Percentiles rank a stretch among this genome's conserved stretches.
These are phyloP conservation scores for Talaromyces nanjingensis DNA, from an alignment of 495 filamentous ascomycete species.

Conservation along the genomic window DNA sequence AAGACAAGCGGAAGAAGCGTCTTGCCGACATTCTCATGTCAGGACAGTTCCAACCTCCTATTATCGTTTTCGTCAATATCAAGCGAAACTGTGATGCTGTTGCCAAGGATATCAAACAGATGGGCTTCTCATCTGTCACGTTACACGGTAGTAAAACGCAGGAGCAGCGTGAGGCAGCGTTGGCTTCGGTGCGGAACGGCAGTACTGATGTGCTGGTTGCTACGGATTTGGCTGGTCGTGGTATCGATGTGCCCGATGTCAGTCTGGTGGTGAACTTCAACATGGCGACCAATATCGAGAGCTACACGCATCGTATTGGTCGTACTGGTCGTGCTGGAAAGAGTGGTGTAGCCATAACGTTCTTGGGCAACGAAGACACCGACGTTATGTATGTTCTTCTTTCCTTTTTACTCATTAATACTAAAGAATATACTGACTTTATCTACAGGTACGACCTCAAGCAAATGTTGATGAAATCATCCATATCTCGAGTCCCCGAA, in stretches of 20 bases:
- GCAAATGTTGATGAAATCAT: conserved; percentile 91
- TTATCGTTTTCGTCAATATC: conserved; percentile 99
- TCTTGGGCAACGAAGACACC: conserved; percentile 85
- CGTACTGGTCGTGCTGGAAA: conserved; percentile 97
- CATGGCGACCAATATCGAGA: conserved; percentile 91
- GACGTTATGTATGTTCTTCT: conserved; percentile 72
- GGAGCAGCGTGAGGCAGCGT: conserved; percentile 91
- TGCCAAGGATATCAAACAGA: conserved; percentile 88
- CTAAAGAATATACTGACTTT: conserved; percentile 15
- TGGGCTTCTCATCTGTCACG: conserved; percentile 87
- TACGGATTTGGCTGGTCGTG: conserved; percentile 91
- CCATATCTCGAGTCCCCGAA: conserved; percentile 84
- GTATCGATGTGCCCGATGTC: conserved; percentile 97
- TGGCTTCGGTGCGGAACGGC: conserved; percentile 78
- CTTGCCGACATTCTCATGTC: conserved; percentile 84
- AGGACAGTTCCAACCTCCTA: conserved; percentile 79
- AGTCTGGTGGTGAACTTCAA: conserved; percentile 97
- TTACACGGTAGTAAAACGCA: conserved; percentile 95
- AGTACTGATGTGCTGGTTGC: conserved; percentile 86
- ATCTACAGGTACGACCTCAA: conserved; percentile 65
- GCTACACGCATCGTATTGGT: conserved; percentile 96
- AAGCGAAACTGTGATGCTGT: conserved; percentile 98
- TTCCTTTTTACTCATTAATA: not conserved
- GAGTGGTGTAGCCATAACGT: conserved; percentile 94
- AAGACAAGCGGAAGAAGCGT: conserved; percentile 97